Evolutionary conservation across 371 early-diverging fungal species (phyloP), one percentile per base, ranked within the genome.

Genomic region (Mucor saturninus): DNA sequence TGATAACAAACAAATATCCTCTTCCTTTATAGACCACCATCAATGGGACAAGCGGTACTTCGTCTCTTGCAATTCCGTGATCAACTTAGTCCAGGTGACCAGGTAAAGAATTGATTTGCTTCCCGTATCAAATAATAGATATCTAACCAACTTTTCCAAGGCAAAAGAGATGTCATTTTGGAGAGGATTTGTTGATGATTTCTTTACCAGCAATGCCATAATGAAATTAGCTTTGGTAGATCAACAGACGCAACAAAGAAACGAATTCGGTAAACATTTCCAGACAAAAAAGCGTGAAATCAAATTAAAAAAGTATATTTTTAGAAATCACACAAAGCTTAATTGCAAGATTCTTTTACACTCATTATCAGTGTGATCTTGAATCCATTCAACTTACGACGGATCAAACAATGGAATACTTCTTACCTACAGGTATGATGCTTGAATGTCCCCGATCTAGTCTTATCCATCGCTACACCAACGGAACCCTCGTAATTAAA

Each of bases 361-460:
- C 50, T 26, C 30, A 50, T 30, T 50, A 50, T 50, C 30, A 50
- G 11, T 50, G 50, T 50, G 50, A 50, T 5, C 10, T 50, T 4
- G 50, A 50, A 3, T 50, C 50, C 30, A 50, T 50, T 11, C 50
- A 50, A 50, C 21, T 50, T 4, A 50, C 50, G 14, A 50, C 50
- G 14, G 50, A 50, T 50, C 50, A 50, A 50, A 50, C 50, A 10
- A 50, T 50, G 50, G 50, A 50, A 50, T 50, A 50, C 13, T 50
- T 50, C 30, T 50, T 50, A 50, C 50, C 50, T 9, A 50, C 15
- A 7, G 50, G 50, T 30, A 50, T 50, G 50, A 50, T 50, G 50
- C 28, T 50, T 5, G 50, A 50, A 29, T 50, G 50, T 50, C 50
- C 50, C 28, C 50, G 50, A 11, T 50, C 50, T 10, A 50, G 50